phyloP scores from a whole-genome alignment of 1,284 basidiomycete species.

The Apiotrichum sp. region DNA sequence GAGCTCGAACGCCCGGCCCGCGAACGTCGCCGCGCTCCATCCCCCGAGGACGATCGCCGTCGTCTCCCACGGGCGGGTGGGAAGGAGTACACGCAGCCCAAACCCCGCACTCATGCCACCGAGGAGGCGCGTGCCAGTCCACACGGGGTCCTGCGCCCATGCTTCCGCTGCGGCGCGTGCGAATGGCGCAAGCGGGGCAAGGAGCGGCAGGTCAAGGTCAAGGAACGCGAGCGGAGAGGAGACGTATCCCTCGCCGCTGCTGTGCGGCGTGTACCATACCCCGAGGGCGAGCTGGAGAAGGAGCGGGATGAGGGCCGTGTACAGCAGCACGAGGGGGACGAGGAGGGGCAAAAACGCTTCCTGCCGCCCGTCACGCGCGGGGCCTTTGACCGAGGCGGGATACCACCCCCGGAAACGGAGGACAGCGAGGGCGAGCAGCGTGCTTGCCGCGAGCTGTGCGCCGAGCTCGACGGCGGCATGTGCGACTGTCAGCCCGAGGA shows the following conservation, averaged over 20 bases:
- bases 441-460: conserved; percentile 33
- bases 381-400: neutral
- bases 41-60: conserved; percentile 69
- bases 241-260: neutral
- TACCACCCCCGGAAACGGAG: conserved; percentile 29
- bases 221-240: conserved; percentile 2
- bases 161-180: neutral
- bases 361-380: conserved; percentile 28
- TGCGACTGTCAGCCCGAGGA: conserved; percentile 8
- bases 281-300: conserved; percentile 75
- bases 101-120: conserved; percentile 77
- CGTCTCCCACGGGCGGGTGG: conserved; percentile 60
- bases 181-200: neutral
- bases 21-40: conserved; percentile 58
- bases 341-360: conserved; percentile 53
- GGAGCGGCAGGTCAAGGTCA: neutral
- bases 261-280: conserved; percentile 60
- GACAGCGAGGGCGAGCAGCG: conserved; percentile 20
- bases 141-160: conserved; percentile 61
- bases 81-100: conserved; percentile 51
- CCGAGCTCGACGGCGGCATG: conserved; percentile 22
- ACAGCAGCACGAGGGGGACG: conserved; percentile 71
- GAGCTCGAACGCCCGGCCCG: neutral
- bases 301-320: conserved; percentile 79
- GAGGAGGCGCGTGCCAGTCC: conserved; percentile 74